Evolutionary conservation across 306 rosid genomes (phyloP), one percentile per base, ranked within the genome.

Genomic region (Vigna nakashimae): DNA sequence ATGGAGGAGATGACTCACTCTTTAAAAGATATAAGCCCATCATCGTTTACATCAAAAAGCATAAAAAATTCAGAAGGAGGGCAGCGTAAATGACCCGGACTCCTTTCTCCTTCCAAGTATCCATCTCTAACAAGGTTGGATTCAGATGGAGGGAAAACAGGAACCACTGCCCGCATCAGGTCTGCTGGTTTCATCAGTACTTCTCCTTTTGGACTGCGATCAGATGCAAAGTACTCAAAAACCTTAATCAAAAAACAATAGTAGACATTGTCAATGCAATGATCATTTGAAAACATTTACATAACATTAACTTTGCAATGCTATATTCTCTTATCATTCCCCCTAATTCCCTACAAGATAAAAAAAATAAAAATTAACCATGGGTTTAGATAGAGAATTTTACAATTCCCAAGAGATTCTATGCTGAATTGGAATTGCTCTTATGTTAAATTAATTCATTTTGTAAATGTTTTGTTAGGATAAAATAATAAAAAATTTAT

Each of bases 101-200:
- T 91, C 83, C 97, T 87, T 87, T 95, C 99, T 77, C 99, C 98
- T 80, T 12, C 66, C 85, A 95, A 77, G 87, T 83, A 87, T 76
- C 99, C 99, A 40, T 91, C 96, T 92, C 97, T 91, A 48, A 95
- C 98, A 82, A 87, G 91, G 80, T 90, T 78, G 65, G 98, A 95
- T 81, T 92, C 99, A 18, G 99, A 92, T 60, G 98, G 99, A 63
- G 98, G 99, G 79, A 95, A 95, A 76, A 95, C 98, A 46, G 99
- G 98, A 82, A 95, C 88, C 42, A 95, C 86, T 65, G 99, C 99
- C 32, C 99, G 87, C 99, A 95, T 95, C 48, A 92, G 89, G 77
- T 95, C 99, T 28, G 81, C 90, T 1, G 97, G 97, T 79, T 42
- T 75, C 98, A 95, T 91, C 80, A 89, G 88, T 73, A 88, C 52